Evolutionary conservation across 1,139 yeast genomes (phyloP).

Genomic region (Scheffersomyces illinoinensis): DNA sequence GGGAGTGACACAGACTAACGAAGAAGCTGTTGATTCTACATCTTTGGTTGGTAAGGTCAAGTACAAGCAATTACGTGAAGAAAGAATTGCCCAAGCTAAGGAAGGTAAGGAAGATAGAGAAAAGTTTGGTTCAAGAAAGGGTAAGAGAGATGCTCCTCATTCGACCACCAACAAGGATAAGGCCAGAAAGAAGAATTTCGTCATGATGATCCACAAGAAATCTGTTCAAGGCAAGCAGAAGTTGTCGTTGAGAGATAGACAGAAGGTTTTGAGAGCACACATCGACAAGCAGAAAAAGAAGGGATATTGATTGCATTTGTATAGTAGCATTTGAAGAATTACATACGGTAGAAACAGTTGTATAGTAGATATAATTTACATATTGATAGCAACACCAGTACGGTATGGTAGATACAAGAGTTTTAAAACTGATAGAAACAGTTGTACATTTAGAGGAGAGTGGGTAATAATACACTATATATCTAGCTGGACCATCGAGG

Average conservation of each 20-base stretch:
- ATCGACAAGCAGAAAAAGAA: constrained; percentile 86
- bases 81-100: constrained; percentile 78
- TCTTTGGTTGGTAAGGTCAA: constrained; percentile 80
- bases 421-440: neutral
- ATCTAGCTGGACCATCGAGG: neutral
- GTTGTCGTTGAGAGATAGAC: constrained; percentile 87
- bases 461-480: neutral
- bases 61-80: constrained; percentile 86
- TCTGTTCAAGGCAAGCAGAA: constrained; percentile 93
- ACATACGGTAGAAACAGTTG: neutral
- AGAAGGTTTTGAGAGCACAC: constrained; percentile 82
- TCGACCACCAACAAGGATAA: constrained; percentile 95
- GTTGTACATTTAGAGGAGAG: neutral
- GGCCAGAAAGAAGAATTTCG: constrained; percentile 97
- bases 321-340: neutral
- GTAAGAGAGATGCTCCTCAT: constrained; percentile 74
- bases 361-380: neutral
- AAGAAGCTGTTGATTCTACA: constrained; percentile 81
- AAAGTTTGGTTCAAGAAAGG: constrained; percentile 84
- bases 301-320: constrained; percentile 45
- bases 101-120: constrained; percentile 96
- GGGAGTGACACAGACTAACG: constrained; percentile 63
- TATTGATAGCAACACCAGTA: neutral
- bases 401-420: no score
- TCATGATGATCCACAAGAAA: constrained; percentile 96